Evolutionary conservation across 2,329 filamentous ascomycete genomes (phyloP), one percentile per base, ranked within the genome.

Genomic region (Trichoderma aggressivum): DNA sequence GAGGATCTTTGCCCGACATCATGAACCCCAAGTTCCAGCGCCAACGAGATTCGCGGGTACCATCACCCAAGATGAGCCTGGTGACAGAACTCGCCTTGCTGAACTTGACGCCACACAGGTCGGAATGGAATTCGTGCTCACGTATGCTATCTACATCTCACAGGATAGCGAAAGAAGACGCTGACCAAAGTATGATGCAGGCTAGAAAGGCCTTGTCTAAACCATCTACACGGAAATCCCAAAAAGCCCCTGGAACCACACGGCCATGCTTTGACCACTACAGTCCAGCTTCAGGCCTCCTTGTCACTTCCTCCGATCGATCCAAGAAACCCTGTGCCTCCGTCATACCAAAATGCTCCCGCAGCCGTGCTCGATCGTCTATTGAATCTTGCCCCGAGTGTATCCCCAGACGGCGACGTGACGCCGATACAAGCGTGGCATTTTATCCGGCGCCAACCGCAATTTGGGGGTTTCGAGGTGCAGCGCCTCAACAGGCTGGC

Each of bases 341-440:
- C 70, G 8, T 53, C 73, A 1, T 71, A 67, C 6, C 62, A 74
- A 2, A 59, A 73, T 1, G 56, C 75, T 2, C 77, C 79, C 0
- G 59, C 64, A 1, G 62, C 64, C 0, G 73, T 79, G 5, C 74
- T 80, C 5, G 71, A 76, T 4, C 73, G 74, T 6, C 43, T 80
- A 3, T 34, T 70, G 24, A 72, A 39, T 1, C 75, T 79, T 2
- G 76, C 78, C 1, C 62, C 74, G 1, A 74, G 74, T 1, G 60
- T 80, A 4, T 72, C 71, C 36, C 55, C 65, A 6, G 84, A 78
- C 0, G 79, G 77, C 11, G 81, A 82, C 70, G 75, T 83, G 61
- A 83, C 81, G 5, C 81, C 81, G 0, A 76, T 82, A 10, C 80
- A 83, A 68, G 80, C 79, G 2, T 83, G 82, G 82, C 76, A 78